Evolutionary conservation across 352 stramenopile genomes (phyloP).

Genomic region (Phytophthora boehmeriae): DNA sequence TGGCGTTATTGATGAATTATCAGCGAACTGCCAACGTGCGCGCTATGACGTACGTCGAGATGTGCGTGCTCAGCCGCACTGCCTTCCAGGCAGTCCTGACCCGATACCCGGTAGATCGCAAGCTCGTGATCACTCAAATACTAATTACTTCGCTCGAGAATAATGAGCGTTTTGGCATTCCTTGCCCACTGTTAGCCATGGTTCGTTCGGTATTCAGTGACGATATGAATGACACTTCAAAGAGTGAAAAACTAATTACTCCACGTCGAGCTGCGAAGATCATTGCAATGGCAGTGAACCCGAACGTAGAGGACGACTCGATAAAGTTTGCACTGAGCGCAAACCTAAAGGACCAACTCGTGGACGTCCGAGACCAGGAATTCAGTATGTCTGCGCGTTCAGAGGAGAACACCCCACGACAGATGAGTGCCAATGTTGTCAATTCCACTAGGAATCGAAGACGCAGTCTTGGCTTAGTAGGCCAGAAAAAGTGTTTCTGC

Average conservation of each 20-base stretch:
- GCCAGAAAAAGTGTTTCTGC: conserved; percentile 10
- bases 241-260: conserved; percentile 24
- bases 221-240: conserved; percentile 9
- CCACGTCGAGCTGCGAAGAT: conserved; percentile 28
- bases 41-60: conserved; percentile 49
- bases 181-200: conserved; percentile 31
- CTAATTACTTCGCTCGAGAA: conserved; percentile 39
- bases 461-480: neutral
- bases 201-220: conserved; percentile 31
- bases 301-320: conserved; percentile 31
- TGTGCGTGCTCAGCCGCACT: conserved; percentile 45
- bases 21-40: conserved; percentile 46
- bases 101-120: conserved; percentile 35
- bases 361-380: conserved; percentile 21
- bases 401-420: neutral
- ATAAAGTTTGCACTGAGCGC: conserved; percentile 31
- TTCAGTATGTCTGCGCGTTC: conserved; percentile 7
- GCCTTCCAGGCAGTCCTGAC: conserved; percentile 40
- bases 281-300: conserved; percentile 28
- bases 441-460: conserved; percentile 2
- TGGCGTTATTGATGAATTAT: conserved; percentile 57
- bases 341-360: conserved; percentile 28
- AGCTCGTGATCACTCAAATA: conserved; percentile 40
- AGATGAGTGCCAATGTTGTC: conserved; percentile 2
- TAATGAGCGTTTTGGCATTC: conserved; percentile 36